Conservation (phyloP, 1,284 basidiomycete species). For the Fomitopsis pinicola region DNA sequence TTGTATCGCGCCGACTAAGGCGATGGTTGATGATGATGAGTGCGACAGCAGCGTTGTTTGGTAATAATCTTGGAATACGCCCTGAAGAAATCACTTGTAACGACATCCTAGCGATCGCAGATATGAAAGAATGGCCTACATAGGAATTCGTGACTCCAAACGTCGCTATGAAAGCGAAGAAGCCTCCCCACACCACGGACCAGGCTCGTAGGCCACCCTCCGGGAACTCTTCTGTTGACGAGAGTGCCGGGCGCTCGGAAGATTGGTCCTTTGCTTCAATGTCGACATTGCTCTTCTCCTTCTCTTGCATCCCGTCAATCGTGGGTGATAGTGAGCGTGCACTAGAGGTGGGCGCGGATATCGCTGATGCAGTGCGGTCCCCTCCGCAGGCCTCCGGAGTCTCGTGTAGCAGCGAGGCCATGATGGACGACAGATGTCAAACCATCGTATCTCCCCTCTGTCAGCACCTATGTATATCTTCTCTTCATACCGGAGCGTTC, state of each 20-base stretch:
- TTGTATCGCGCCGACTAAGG: conserved; percentile 42
- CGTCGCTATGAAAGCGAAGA: conserved; percentile 28
- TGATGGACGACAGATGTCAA: not conserved
- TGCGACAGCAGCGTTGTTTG: conserved; percentile 29
- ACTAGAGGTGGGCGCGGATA: not conserved
- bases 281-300: not conserved
- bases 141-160: conserved; percentile 32
- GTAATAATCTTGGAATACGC: conserved; percentile 39
- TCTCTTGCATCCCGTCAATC: not conserved
- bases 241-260: not conserved
- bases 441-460: not conserved
- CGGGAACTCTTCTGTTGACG: conserved; percentile 9
- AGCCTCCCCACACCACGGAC: conserved; percentile 26
- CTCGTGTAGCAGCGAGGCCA: not conserved
- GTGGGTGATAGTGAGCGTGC: not conserved
- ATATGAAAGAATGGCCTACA: conserved; percentile 14
- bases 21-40: conserved; percentile 33
- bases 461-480: not conserved
- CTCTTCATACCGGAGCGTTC: not conserved
- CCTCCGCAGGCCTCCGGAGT: not conserved
- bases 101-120: not conserved
- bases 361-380: too few species aligned
- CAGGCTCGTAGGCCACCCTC: conserved; percentile 30
- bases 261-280: not conserved
- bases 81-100: conserved; percentile 15